Evolutionary conservation across 352 stramenopile species (phyloP).

Genomic region (Pythium sukuiense): DNA sequence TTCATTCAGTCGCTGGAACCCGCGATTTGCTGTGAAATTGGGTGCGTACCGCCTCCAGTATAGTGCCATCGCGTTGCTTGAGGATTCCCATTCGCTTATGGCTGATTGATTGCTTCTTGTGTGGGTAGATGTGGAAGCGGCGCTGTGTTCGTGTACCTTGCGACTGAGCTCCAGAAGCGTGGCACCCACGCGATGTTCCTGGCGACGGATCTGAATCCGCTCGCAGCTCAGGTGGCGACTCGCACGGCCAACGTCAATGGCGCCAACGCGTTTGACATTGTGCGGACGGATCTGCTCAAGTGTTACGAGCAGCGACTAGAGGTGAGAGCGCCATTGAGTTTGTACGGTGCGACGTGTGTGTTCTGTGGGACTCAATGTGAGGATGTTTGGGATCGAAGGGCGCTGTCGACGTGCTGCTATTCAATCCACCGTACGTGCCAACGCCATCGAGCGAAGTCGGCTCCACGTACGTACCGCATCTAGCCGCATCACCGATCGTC

Average conservation of each 20-base stretch:
- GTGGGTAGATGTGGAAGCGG: conserved; percentile 52
- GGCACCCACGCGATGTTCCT: conserved; percentile 56
- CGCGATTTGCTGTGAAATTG: conserved; percentile 87
- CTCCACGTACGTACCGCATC: conserved; percentile 54
- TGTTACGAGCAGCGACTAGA: conserved; percentile 59
- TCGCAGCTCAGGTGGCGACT: conserved; percentile 78
- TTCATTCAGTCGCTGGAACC: conserved; percentile 58
- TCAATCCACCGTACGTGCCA: conserved; percentile 99
- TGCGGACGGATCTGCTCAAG: conserved; percentile 85
- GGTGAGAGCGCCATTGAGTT: conserved; percentile 23
- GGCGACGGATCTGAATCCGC: conserved; percentile 94
- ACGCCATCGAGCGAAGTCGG: conserved; percentile 95
- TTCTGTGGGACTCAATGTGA: background rate
- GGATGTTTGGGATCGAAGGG: conserved; percentile 19
- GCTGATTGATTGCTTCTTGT: background rate
- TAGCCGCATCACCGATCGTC: too few relatives aligned
- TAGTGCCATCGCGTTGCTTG: too few relatives aligned
- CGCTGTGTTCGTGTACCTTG: conserved; percentile 72
- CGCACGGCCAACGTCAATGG: conserved; percentile 88
- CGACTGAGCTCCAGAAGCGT: conserved; percentile 72
- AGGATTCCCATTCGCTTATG: background rate
- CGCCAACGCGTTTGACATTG: conserved; percentile 64
- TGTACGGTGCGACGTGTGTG: background rate
- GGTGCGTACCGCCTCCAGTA: conserved; percentile 34
- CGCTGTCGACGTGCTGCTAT: conserved; percentile 94